Evolutionary conservation across 2,329 filamentous ascomycete species (phyloP).

Genomic region (Aaosphaeria pasadenensis): DNA sequence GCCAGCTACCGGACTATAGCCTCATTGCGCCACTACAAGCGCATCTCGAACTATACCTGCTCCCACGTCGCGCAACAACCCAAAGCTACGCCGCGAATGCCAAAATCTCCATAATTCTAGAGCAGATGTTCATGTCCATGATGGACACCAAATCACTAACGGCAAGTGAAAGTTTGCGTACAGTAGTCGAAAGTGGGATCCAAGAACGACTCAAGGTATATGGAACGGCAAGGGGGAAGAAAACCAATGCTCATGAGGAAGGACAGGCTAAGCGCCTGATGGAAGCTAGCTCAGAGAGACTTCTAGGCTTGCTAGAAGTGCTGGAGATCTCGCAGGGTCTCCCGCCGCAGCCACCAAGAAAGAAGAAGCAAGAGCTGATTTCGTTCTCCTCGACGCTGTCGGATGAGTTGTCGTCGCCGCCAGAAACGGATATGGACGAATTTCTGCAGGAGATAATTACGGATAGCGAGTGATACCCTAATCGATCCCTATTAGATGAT

Average conservation of each 20-base stretch:
- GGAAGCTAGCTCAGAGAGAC: conserved; percentile 30
- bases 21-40: conserved; percentile 18
- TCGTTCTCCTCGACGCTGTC: conserved; percentile 12
- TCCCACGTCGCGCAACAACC: conserved; percentile 19
- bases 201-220: conserved; percentile 45
- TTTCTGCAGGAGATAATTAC: too few species aligned
- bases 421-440: conserved; percentile 17
- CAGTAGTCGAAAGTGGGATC: conserved; percentile 54
- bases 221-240: conserved; percentile 45
- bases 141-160: conserved; percentile 17
- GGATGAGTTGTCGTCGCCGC: conserved; percentile 18
- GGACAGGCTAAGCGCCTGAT: conserved; percentile 33
- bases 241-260: conserved; percentile 34
- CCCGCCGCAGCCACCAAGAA: conserved; percentile 1
- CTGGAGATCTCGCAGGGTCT: conserved; percentile 18
- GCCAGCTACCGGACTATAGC: conserved; percentile 24
- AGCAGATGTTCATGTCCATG: conserved; percentile 31
- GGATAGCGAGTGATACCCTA: too few species aligned
- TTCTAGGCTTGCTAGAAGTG: conserved; percentile 33
- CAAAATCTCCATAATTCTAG: conserved; percentile 33
- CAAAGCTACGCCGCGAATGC: conserved; percentile 31
- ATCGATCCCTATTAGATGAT: too few species aligned
- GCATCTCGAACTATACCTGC: conserved; percentile 24
- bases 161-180: conserved; percentile 32
- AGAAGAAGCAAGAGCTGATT: neutral